Evolutionary conservation across 2,329 filamentous ascomycete genomes (phyloP).

Genomic region (Pseudogymnoascus sp.): DNA sequence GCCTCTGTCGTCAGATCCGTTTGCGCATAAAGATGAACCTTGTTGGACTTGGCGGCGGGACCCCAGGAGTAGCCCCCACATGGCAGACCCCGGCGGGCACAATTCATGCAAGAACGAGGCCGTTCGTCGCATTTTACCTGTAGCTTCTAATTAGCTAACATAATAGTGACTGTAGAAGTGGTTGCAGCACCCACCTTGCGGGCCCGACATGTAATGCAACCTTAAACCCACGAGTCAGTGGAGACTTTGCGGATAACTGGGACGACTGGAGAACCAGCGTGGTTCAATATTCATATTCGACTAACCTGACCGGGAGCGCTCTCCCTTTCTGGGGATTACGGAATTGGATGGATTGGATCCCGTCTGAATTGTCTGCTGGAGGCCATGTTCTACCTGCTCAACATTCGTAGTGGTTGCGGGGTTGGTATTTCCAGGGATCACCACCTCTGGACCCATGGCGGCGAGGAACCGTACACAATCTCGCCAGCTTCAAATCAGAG

Average conservation of each 20-base stretch:
- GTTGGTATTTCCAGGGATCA: neutral
- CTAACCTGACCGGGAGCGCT: neutral
- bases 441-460: neutral
- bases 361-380: neutral
- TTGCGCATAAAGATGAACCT: neutral
- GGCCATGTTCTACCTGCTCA: neutral
- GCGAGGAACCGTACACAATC: neutral
- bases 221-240: neutral
- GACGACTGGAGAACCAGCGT: neutral
- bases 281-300: neutral
- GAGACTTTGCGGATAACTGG: neutral
- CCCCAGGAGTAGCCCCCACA: conserved; percentile 3
- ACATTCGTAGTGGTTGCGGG: neutral
- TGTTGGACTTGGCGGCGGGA: neutral
- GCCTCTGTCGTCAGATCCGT: conserved; percentile 16
- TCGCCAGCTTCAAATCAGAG: neutral
- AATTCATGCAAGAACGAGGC: conserved; percentile 8
- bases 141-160: neutral
- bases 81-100: neutral
- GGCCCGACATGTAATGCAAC: conserved; percentile 10
- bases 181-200: conserved; percentile 3
- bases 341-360: neutral
- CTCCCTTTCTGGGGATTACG: neutral
- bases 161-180: neutral
- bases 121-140: conserved; percentile 12